These are phyloP conservation scores for Azolla pinnata DNA, from an alignment of 75 land plant species.

Conservation along the genomic window DNA sequence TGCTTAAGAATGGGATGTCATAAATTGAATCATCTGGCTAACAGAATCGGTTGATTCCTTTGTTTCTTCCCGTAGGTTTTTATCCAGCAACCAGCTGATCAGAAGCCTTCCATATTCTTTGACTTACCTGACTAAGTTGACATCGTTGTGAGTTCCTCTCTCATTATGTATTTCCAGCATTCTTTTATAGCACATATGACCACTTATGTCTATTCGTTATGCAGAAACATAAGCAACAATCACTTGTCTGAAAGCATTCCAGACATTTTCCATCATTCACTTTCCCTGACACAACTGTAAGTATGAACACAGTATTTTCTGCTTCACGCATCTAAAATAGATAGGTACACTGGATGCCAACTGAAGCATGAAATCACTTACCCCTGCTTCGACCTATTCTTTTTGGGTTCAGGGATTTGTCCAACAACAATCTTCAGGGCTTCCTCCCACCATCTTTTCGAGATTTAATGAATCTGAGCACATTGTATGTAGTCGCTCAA, in stretches of 20 bases:
- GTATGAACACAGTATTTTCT: too few relatives aligned
- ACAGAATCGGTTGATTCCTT: background rate
- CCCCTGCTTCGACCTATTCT: too few relatives aligned
- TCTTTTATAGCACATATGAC: background rate
- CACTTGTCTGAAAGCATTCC: slow-evolving; percentile 52
- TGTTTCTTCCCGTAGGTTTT: slow-evolving; percentile 2
- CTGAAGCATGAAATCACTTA: too few relatives aligned
- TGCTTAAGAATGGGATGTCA: background rate
- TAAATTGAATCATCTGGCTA: background rate
- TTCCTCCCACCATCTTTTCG: slow-evolving; percentile 47
- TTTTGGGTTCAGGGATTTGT: slow-evolving; percentile 55
- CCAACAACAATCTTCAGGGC: slow-evolving; percentile 51
- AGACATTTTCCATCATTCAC: slow-evolving; percentile 36
- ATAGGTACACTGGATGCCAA: too few relatives aligned
- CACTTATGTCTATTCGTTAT: background rate
- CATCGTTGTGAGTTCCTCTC: slow-evolving; percentile 15
- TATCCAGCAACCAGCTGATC: slow-evolving; percentile 18
- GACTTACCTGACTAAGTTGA: slow-evolving; percentile 10
- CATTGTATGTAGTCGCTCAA: slow-evolving; percentile 23
- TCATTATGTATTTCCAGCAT: background rate
- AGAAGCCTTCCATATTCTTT: slow-evolving; percentile 23
- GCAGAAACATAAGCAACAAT: slow-evolving; percentile 57
- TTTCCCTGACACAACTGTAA: slow-evolving; percentile 18
- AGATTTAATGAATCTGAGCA: slow-evolving; percentile 30
- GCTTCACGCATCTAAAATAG: too few relatives aligned